These are phyloP conservation scores for Hansenula lynferdii DNA, from an alignment of 1,139 yeast genomes.

Conservation along the genomic window DNA sequence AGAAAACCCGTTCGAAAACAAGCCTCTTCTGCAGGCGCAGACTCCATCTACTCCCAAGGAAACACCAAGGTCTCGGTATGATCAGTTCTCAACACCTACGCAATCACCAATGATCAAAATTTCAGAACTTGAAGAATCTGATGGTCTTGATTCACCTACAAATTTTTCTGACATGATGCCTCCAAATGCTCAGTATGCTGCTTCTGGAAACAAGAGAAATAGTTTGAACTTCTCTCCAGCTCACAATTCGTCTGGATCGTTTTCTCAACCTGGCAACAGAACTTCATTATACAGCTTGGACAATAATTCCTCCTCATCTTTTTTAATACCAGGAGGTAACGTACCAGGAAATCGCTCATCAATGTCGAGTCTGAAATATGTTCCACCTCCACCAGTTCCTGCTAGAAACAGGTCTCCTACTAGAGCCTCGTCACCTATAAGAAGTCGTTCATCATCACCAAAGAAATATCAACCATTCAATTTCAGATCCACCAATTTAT, in stretches of 20 bases:
- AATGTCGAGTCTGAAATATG: conserved; percentile 25
- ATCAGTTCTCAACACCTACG: conserved; percentile 13
- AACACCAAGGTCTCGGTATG: conserved; percentile 15
- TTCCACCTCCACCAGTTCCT: conserved; percentile 30
- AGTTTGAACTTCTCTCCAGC: neutral
- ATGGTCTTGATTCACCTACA: conserved; percentile 4
- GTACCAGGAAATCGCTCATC: conserved; percentile 23
- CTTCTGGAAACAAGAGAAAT: conserved; percentile 1
- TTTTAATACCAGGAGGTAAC: conserved; percentile 22
- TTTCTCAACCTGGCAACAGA: neutral
- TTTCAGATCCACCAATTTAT: conserved; percentile 40
- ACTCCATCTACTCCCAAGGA: conserved; percentile 14
- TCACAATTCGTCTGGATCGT: neutral
- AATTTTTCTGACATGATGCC: conserved; percentile 16
- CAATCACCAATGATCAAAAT: conserved; percentile 24
- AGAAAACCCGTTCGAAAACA: conserved; percentile 1
- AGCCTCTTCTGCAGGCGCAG: neutral
- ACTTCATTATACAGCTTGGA: conserved; percentile 13
- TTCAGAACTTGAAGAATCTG: conserved; percentile 17
- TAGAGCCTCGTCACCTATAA: conserved; percentile 27
- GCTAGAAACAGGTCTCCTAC: conserved; percentile 30
- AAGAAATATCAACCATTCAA: conserved; percentile 43
- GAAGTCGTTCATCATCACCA: conserved; percentile 36
- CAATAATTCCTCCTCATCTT: conserved; percentile 19
- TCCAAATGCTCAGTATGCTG: conserved; percentile 11